phyloP scores from a whole-genome alignment of 495 filamentous ascomycete genomes.

The Tuber aestivum region DNA sequence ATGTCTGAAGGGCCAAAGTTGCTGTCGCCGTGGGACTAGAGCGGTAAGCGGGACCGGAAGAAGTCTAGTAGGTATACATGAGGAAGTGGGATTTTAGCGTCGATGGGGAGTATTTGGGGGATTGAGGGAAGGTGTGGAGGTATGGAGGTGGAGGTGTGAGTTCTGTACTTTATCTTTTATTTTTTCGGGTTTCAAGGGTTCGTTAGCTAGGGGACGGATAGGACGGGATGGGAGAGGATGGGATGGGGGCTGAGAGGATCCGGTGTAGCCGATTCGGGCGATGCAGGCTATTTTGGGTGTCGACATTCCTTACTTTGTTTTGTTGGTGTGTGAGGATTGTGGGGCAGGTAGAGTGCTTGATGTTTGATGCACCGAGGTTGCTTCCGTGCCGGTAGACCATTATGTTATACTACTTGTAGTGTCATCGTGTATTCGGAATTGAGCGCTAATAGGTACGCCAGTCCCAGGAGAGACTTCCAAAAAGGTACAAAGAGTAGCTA shows the following conservation, averaged over 20 bases:
- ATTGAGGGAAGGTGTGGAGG: slow-evolving; percentile 69
- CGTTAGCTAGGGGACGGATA: neutral
- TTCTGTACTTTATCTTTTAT: slow-evolving; percentile 66
- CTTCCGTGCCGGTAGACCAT: too few relatives aligned
- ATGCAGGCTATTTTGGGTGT: slow-evolving; percentile 81
- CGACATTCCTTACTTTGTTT: slow-evolving; percentile 32
- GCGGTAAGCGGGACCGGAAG: slow-evolving; percentile 71
- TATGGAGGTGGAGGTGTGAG: slow-evolving; percentile 89
- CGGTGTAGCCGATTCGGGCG: slow-evolving; percentile 84
- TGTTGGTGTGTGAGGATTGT: neutral
- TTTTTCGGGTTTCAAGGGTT: neutral
- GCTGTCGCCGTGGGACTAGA: slow-evolving; percentile 61
- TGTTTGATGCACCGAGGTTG: neutral
- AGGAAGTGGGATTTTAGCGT: slow-evolving; percentile 85
- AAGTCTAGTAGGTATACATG: slow-evolving; percentile 82
- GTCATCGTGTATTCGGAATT: neutral
- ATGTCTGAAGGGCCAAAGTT: slow-evolving; percentile 88
- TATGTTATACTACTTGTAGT: too few relatives aligned
- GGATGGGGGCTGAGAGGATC: slow-evolving; percentile 44
- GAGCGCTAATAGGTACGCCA: neutral
- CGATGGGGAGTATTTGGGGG: slow-evolving; percentile 53
- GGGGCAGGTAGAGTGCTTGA: too few relatives aligned
- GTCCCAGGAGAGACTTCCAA: neutral
- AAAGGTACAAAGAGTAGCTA: neutral
- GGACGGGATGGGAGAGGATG: neutral